Conservation (phyloP, 495 filamentous ascomycete species). For the Lasiosphaeria miniovina region DNA sequence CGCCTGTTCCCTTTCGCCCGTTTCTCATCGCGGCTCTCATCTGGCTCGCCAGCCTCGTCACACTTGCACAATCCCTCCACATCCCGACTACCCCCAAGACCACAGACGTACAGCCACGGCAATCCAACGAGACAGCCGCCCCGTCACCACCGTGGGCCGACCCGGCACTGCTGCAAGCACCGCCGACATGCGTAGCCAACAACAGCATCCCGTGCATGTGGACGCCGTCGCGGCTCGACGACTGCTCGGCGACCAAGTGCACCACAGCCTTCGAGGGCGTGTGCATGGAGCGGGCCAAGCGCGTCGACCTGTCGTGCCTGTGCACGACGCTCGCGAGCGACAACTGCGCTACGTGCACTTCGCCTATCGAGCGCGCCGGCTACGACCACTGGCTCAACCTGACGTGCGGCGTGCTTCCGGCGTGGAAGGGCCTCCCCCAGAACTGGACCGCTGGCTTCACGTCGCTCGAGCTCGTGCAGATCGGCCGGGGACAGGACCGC, state of each 20-base stretch:
- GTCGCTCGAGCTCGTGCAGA: neutral
- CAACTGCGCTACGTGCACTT: neutral
- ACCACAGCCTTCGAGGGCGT: neutral
- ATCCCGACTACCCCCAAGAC: neutral
- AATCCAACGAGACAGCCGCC: neutral
- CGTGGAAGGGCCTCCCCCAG: conserved; percentile 1
- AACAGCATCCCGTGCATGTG: neutral
- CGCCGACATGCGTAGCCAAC: neutral
- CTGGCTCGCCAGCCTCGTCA: neutral
- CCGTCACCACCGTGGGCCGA: neutral
- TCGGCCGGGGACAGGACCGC: neutral
- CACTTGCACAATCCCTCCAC: neutral
- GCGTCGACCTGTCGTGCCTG: neutral
- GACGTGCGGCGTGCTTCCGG: conserved; percentile 2
- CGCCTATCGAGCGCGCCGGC: neutral
- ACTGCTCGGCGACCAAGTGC: conserved; percentile 5
- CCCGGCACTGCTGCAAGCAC: neutral
- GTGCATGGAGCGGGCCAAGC: conserved; percentile 5
- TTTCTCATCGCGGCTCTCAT: neutral
- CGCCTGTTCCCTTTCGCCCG: too few species aligned
- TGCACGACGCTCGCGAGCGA: neutral
- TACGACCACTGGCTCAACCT: conserved; percentile 7
- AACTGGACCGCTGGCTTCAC: neutral
- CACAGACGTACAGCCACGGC: neutral
- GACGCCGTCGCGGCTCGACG: neutral